Percentiles rank a stretch among this genome's conserved stretches.
Evolutionary conservation across 116 monocot genomes (phyloP).

Genomic region (Dioscorea cayenensis): DNA sequence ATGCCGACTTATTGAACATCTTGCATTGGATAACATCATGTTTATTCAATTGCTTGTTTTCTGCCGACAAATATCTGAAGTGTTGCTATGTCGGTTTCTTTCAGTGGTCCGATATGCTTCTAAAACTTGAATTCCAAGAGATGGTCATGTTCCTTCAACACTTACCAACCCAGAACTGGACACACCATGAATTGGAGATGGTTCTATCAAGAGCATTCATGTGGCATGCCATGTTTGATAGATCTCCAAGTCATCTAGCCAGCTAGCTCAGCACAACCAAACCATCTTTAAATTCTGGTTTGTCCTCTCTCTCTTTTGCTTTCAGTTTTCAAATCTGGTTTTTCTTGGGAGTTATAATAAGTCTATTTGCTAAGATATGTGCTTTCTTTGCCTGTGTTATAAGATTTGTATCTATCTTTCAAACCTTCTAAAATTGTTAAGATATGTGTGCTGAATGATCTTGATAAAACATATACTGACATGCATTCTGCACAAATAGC

Average conservation of each 20-base stretch:
- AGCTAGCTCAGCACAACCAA: constrained; percentile 20
- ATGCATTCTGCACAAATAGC: no score
- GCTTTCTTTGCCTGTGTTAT: no score
- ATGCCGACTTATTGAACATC: no score
- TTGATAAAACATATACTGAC: no score
- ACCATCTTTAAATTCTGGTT: not conserved
- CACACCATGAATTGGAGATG: constrained; percentile 93
- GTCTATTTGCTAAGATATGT: no score
- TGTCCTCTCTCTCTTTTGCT: not conserved
- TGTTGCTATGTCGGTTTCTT: not conserved
- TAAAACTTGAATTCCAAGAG: constrained; percentile 94
- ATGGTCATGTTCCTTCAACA: constrained; percentile 99
- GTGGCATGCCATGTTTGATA: constrained; percentile 99
- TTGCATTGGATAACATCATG: no score
- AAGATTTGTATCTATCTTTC: no score
- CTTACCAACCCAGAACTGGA: constrained; percentile 89
- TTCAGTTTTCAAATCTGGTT: not conserved
- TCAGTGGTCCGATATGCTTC: constrained; percentile 93
- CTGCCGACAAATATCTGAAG: no score
- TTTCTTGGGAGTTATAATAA: no score
- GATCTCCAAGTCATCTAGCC: constrained; percentile 87
- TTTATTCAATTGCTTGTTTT: no score
- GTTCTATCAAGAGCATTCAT: constrained; percentile 93
- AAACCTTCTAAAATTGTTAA: no score
- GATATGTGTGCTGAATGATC: no score